These are phyloP conservation scores for Hondaea fermentalgiana DNA, from an alignment of 108 stramenopile species.

Conservation along the genomic window DNA sequence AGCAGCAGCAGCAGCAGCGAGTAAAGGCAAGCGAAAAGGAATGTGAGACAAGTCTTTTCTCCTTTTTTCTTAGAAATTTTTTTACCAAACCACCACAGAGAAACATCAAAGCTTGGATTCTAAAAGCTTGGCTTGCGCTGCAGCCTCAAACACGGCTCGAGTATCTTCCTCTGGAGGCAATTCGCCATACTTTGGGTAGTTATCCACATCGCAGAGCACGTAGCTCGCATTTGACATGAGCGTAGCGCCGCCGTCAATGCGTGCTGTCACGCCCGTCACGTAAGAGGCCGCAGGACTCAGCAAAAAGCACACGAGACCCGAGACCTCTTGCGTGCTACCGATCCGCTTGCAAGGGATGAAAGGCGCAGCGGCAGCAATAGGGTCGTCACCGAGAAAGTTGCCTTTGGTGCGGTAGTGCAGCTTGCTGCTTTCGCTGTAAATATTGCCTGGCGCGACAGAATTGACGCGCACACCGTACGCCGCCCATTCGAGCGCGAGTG, in stretches of 20 bases:
- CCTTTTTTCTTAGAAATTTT: too few species aligned
- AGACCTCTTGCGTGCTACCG: not conserved
- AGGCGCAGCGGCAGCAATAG: not conserved
- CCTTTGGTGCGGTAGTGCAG: conserved; percentile 18
- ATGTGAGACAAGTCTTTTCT: too few species aligned
- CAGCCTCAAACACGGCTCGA: too few species aligned
- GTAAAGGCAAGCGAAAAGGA: too few species aligned
- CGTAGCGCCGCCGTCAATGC: not conserved
- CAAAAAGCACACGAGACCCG: not conserved
- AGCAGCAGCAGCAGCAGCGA: too few species aligned
- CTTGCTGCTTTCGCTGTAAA: conserved; percentile 23
- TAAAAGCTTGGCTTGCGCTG: too few species aligned
- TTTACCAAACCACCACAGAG: not conserved
- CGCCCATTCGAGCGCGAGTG: conserved; percentile 36
- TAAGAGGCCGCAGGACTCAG: not conserved
- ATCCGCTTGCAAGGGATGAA: not conserved
- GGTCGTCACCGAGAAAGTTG: not conserved
- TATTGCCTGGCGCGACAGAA: conserved; percentile 34
- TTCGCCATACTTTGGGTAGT: not conserved
- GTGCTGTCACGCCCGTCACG: not conserved
- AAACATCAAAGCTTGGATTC: not conserved
- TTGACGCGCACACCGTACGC: conserved; percentile 27
- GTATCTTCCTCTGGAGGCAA: not conserved
- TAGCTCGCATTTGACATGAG: not conserved
- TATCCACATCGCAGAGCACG: not conserved